Evolutionary conservation across 306 rosid genomes (phyloP).

Genomic region (Ormosia semicastrata): DNA sequence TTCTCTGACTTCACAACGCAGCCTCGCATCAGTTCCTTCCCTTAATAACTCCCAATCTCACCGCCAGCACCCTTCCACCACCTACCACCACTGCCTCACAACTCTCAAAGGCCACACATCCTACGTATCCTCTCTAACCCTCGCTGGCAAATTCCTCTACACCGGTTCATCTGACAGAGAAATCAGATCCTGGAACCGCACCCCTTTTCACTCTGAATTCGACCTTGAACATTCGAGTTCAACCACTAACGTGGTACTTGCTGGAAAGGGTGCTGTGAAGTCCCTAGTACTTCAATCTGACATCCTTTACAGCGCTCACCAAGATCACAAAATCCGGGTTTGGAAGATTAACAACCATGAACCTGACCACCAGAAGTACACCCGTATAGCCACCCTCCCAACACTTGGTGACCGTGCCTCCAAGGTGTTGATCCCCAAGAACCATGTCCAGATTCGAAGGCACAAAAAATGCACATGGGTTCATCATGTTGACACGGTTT

Average conservation of each 20-base stretch:
- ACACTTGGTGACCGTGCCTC: constrained; percentile 76
- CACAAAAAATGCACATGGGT: constrained; percentile 92
- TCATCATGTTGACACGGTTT: constrained; percentile 84
- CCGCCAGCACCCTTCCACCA: neutral
- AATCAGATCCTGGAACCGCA: constrained; percentile 60
- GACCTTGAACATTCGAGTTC: neutral
- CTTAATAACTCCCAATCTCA: constrained; percentile 26
- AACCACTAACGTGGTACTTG: constrained; percentile 30
- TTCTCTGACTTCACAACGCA: constrained; percentile 50
- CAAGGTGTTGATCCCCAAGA: constrained; percentile 57
- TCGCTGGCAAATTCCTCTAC: constrained; percentile 66
- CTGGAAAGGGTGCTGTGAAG: constrained; percentile 91
- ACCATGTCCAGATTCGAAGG: constrained; percentile 73
- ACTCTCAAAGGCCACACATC: constrained; percentile 65
- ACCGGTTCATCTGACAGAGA: constrained; percentile 78
- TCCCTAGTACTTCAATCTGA: constrained; percentile 57
- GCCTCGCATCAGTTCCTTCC: constrained; percentile 58
- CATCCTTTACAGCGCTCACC: constrained; percentile 83
- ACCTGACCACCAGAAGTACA: constrained; percentile 38
- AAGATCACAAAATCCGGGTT: constrained; percentile 84
- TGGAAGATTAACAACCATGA: constrained; percentile 52
- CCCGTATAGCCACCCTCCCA: constrained; percentile 74
- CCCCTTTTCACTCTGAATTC: constrained; percentile 12
- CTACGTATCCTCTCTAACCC: constrained; percentile 62
- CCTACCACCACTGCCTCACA: constrained; percentile 49